Evolutionary conservation across 805 yeast genomes (phyloP), one percentile per base, ranked within the genome.

Genomic region (Blastobotrys americana): DNA sequence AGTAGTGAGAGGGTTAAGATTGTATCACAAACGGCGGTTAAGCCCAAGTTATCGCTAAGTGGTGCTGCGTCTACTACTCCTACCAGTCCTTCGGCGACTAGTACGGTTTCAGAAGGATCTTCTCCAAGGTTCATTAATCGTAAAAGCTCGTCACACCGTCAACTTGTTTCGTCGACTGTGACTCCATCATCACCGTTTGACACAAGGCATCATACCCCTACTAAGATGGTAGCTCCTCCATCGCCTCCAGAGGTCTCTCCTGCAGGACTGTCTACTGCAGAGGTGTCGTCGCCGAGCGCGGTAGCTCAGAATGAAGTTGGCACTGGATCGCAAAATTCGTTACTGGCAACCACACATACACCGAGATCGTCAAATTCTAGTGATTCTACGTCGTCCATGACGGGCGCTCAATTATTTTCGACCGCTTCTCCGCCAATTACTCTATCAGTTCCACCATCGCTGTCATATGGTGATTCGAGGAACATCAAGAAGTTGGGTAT

Each of bases 401-500:
- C 43, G 18, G 22, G 10, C 36, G 36, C 21, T 17, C 35, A 16
- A 13, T 28, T 17, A 13, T 9, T 16, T 16, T 25, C 34, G 10
- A 39, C 34, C 41, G 16, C 20, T 17, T 21, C 41, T 17, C 31
- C 31, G 8, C 31, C 31, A 25, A 25, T 25, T 13, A 13, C 31
- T 8, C 31, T 25, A 13, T 25, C 31, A 13, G 31, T 25, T 25
- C 31, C 31, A 8, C 31, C 31, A 13, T 25, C 31, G 31, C 31
- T 25, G 31, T 34, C 37, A 21, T 19, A 16, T 21, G 19, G 37
- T 5, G 31, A 17, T 9, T 41, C 45, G 16, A 28, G 50, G 17
- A 51, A 49, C 50, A 51, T 46, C 39, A 51, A 51, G 44, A 47
- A 51, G 42, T 47, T 51, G 34, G 52, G 52, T 10, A 49, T 51